Evolutionary conservation across 2,329 filamentous ascomycete genomes (phyloP).

Genomic region (Blastomyces parvus): DNA sequence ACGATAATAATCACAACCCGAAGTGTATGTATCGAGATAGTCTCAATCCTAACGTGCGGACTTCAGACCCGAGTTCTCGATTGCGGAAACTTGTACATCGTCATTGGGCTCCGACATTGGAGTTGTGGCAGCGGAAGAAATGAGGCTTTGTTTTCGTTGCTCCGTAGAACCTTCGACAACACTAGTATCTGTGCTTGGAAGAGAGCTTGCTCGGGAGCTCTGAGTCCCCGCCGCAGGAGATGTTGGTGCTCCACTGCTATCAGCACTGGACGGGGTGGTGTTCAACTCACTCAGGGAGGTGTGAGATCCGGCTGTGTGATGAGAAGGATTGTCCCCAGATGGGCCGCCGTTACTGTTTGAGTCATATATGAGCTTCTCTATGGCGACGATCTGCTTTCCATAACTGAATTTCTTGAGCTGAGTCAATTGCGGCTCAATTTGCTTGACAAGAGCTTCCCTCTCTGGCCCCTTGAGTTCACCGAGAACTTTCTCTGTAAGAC

Average conservation of each 20-base stretch:
- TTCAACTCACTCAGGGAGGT: conserved; percentile 9
- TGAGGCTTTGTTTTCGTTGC: conserved; percentile 20
- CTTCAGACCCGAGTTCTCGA: neutral
- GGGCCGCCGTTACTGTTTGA: conserved; percentile 5
- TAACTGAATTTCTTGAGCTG: conserved; percentile 55
- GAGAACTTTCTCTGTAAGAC: conserved; percentile 67
- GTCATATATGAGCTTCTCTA: conserved; percentile 48
- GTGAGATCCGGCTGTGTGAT: conserved; percentile 6
- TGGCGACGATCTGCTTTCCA: conserved; percentile 56
- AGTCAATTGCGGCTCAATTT: conserved; percentile 54
- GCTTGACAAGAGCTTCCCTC: conserved; percentile 49
- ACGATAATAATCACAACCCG: neutral
- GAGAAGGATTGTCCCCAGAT: conserved; percentile 16
- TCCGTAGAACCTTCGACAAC: conserved; percentile 40
- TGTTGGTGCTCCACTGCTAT: conserved; percentile 15
- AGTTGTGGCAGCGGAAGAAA: conserved; percentile 4
- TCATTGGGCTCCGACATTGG: conserved; percentile 6
- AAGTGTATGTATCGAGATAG: neutral
- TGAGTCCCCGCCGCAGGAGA: conserved; percentile 47
- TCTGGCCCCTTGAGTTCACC: conserved; percentile 52
- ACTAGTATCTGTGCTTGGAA: conserved; percentile 55
- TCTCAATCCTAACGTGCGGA: neutral
- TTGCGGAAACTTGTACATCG: neutral
- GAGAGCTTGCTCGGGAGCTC: conserved; percentile 57
- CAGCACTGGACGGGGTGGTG: conserved; percentile 9